Conservation (phyloP, 1,284 basidiomycete species). For the Leccinum huronense region DNA sequence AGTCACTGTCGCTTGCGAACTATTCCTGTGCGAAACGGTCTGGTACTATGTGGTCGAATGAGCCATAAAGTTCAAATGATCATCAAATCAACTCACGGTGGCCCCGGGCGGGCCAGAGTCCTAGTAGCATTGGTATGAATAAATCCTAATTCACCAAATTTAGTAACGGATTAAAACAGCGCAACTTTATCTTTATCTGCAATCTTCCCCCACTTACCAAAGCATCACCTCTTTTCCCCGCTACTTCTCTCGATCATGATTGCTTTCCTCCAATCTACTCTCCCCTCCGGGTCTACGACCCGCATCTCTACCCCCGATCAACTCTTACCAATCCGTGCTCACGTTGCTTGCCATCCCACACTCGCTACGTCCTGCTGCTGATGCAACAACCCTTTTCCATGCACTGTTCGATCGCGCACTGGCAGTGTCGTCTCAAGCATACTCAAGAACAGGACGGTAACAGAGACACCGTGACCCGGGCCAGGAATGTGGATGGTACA, state of each 20-base stretch:
- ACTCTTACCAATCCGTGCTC: slow-evolving; percentile 87
- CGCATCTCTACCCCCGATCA: slow-evolving; percentile 36
- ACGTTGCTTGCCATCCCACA: slow-evolving; percentile 86
- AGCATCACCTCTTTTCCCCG: no score
- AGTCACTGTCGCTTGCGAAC: no score
- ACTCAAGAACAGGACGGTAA: slow-evolving; percentile 90
- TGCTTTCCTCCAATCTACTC: slow-evolving; percentile 41
- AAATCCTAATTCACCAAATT: no score
- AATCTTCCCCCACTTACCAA: no score
- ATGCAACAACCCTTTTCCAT: slow-evolving; percentile 84
- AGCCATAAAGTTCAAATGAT: no score
- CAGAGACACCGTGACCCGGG: slow-evolving; percentile 73
- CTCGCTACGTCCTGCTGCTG: slow-evolving; percentile 77
- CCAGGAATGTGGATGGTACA: slow-evolving; percentile 83
- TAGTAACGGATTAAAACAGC: no score
- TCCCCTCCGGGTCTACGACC: slow-evolving; percentile 39
- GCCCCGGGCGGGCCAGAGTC: no score
- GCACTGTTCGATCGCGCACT: slow-evolving; percentile 82
- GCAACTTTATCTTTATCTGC: no score
- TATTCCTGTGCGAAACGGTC: no score
- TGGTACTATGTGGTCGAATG: no score
- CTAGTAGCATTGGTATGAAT: no score
- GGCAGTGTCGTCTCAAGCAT: slow-evolving; percentile 83
- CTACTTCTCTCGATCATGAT: slow-evolving; percentile 49
- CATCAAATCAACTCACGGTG: no score